Evolutionary conservation across 345 rosid genomes (phyloP), one percentile per base, ranked within the genome.

Genomic region (Litchi chinensis): DNA sequence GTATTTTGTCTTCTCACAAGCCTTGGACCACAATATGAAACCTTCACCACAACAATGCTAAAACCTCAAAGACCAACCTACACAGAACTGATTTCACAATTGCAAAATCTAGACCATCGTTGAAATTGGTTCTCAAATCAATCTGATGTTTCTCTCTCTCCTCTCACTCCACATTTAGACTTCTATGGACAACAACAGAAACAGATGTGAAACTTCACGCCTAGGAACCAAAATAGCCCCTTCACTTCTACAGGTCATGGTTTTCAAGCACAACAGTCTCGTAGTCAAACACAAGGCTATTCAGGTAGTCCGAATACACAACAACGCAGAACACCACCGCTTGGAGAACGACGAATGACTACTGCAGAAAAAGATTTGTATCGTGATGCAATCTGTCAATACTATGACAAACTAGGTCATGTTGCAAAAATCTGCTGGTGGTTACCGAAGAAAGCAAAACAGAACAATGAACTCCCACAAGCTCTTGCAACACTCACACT

Each of bases 1-100:
- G 71, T 67, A 0, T 71, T 75, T 21, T 77, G 69, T 11, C 43
- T 77, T 22, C 80, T 78, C 44, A 60, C 62, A 3, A 46, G 63
- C 43, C 65, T 75, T 37, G 71, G 79, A 8, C 65, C 77, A 44
- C 18, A 72, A 5, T 65, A 71, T 71, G 66, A 79, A 65, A 63
- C 72, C 22, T 79, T 65, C 4, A 79, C 44, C 10, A 69, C 74
- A 16, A 69, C 75, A 6, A 77, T 68, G 68, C 18, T 70, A 3
- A 78, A 78, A 39, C 76, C 74, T 12, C 82, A 40, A 59, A 28
- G 68, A 19, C 75, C 50, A 41, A 5, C 74, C 1, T 80, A 76
- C 21, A 41, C 24, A 32, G n/a, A 80, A 7, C 21, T 80, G 19
- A n/a, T 78, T 6, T 78, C 70, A 8, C 76, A 59, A 44, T 43